Conservation (phyloP, 495 filamentous ascomycete genomes). For the Aspergillus cavernicola region DNA sequence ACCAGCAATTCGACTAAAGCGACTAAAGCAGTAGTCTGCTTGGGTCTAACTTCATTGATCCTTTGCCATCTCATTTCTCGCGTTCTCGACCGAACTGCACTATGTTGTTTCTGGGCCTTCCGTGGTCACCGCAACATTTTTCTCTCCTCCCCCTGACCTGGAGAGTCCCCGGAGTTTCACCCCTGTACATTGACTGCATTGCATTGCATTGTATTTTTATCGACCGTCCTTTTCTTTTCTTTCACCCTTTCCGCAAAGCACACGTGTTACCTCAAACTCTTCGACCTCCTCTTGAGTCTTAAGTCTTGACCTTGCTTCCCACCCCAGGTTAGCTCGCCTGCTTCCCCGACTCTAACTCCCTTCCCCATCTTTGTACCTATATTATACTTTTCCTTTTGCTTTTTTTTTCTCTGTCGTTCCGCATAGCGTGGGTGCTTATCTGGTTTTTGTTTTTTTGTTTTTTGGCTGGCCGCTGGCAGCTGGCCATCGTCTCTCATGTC, state of each 20-base stretch:
- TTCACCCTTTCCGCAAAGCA: slow-evolving; percentile 10
- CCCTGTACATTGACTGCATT: slow-evolving; percentile 10
- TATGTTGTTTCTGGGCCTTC: too few species aligned
- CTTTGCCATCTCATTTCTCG: slow-evolving; percentile 7
- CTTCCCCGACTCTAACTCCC: neutral
- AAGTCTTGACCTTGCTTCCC: slow-evolving; percentile 6
- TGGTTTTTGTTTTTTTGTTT: neutral
- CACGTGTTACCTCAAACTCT: slow-evolving; percentile 17
- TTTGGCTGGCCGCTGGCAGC: neutral
- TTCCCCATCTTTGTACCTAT: slow-evolving; percentile 9
- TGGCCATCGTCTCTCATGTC: slow-evolving; percentile 10
- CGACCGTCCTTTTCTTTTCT: neutral
- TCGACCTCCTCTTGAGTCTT: neutral
- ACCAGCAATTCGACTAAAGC: neutral
- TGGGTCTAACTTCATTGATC: slow-evolving; percentile 10
- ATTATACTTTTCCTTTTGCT: slow-evolving; percentile 12
- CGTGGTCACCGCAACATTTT: slow-evolving; percentile 11
- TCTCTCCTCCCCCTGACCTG: neutral
- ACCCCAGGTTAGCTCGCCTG: slow-evolving; percentile 2
- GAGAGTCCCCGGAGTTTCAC: neutral
- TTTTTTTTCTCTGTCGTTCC: slow-evolving; percentile 10
- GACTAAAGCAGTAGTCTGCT: slow-evolving; percentile 1
- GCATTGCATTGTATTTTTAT: slow-evolving; percentile 16
- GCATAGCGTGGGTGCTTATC: slow-evolving; percentile 25
- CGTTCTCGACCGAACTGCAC: slow-evolving; percentile 15